These are phyloP conservation scores for Termitomyces sp. DNA, from an alignment of 768 basidiomycete species.

Conservation along the genomic window DNA sequence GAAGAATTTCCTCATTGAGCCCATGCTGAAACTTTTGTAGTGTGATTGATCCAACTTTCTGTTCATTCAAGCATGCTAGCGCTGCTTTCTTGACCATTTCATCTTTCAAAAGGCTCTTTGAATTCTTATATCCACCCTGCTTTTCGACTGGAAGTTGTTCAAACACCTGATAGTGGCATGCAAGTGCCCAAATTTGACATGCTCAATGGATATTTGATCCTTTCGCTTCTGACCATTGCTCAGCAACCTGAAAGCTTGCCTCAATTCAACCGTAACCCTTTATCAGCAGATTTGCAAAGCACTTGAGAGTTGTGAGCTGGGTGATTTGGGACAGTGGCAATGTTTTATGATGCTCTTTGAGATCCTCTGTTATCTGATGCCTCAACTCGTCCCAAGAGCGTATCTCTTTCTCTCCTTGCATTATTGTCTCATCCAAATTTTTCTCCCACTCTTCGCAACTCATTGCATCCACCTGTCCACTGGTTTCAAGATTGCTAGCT, in stretches of 20 bases:
- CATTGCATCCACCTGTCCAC: neutral
- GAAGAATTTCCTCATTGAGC: constrained; percentile 24
- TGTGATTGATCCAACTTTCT: constrained; percentile 24
- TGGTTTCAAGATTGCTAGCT: too few species aligned
- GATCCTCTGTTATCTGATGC: constrained; percentile 19
- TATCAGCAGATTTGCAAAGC: constrained; percentile 25
- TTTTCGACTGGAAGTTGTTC: neutral
- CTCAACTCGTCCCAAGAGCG: neutral
- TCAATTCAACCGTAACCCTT: constrained; percentile 22
- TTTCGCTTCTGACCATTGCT: too few species aligned
- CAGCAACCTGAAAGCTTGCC: constrained; percentile 29
- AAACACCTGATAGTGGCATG: too few species aligned
- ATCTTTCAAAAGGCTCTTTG: neutral
- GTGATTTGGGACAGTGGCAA: constrained; percentile 22
- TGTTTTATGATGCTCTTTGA: constrained; percentile 7
- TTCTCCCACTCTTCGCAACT: constrained; percentile 2
- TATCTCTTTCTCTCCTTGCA: constrained; percentile 20
- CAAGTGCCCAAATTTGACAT: too few species aligned
- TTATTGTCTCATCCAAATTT: neutral
- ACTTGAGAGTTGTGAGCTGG: too few species aligned
- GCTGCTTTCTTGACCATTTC: neutral
- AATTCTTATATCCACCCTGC: neutral
- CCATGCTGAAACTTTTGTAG: constrained; percentile 17
- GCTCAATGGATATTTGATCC: neutral
- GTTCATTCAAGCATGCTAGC: constrained; percentile 16